phyloP scores from a whole-genome alignment of 2,329 filamentous ascomycete species.

The Pseudogymnoascus sp. region DNA sequence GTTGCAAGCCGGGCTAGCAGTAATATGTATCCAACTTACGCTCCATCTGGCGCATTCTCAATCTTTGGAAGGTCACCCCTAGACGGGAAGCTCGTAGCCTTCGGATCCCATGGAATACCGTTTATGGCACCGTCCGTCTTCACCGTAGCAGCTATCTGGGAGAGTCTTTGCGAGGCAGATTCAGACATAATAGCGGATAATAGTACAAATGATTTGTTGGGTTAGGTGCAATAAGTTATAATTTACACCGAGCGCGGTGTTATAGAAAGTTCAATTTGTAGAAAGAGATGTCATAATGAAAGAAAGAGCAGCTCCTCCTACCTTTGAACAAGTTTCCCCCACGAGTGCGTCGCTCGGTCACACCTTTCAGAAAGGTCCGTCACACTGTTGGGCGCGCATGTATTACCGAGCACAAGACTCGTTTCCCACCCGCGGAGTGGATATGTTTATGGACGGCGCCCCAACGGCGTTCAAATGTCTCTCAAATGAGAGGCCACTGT shows the following conservation, averaged over 20 bases:
- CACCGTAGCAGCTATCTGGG: constrained; percentile 21
- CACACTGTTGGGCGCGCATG: no score
- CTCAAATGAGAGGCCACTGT: background rate
- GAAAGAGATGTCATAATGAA: background rate
- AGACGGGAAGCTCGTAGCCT: constrained; percentile 23
- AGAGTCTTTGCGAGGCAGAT: constrained; percentile 14
- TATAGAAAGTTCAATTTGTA: background rate
- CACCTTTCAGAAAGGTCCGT: no score
- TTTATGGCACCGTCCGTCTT: constrained; percentile 12
- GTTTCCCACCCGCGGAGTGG: background rate
- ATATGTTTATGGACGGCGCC: background rate
- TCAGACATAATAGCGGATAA: background rate
- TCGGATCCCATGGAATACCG: constrained; percentile 23
- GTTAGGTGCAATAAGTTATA: background rate
- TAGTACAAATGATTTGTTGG: background rate
- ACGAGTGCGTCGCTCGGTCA: no score
- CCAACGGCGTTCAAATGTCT: background rate
- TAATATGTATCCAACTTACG: constrained; percentile 10
- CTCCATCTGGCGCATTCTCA: constrained; percentile 23
- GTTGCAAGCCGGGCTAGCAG: background rate
- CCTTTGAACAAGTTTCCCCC: background rate
- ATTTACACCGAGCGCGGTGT: background rate
- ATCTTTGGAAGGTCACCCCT: constrained; percentile 23
- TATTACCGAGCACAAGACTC: no score
- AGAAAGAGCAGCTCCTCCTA: background rate